phyloP scores from a whole-genome alignment of 2,329 filamentous ascomycete genomes.

The Nothopassalora personata region DNA sequence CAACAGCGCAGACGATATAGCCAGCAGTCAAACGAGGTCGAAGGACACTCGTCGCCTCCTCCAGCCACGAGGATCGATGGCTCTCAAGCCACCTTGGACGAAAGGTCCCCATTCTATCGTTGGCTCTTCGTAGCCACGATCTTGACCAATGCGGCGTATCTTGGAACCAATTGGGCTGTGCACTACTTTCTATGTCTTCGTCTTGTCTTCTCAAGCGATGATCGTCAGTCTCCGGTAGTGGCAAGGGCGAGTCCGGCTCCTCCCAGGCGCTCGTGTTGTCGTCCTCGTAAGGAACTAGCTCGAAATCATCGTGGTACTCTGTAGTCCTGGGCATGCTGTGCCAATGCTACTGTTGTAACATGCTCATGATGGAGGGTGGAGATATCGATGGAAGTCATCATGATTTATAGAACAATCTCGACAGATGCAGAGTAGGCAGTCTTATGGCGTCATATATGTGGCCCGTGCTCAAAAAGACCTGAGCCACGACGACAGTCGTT shows the following conservation, averaged over 20 bases:
- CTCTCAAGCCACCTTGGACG: slow-evolving; percentile 14
- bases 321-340: slow-evolving; percentile 5
- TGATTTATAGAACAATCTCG: background rate
- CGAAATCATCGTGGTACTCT: slow-evolving; percentile 14
- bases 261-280: slow-evolving; percentile 6
- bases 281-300: slow-evolving; percentile 14
- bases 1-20: slow-evolving; percentile 8
- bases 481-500: no score
- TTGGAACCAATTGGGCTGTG: slow-evolving; percentile 12
- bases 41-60: slow-evolving; percentile 3
- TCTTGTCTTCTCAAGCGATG: background rate
- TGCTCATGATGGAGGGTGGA: background rate
- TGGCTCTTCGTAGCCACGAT: slow-evolving; percentile 9
- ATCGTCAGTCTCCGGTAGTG: slow-evolving; percentile 1
- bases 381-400: background rate
- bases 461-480: no score
- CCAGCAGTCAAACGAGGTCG: slow-evolving; percentile 11
- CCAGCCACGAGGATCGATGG: slow-evolving; percentile 1
- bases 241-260: slow-evolving; percentile 15
- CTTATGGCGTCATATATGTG: no score
- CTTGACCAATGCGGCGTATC: slow-evolving; percentile 9
- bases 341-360: background rate
- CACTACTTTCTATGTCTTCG: background rate
- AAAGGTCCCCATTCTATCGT: slow-evolving; percentile 11
- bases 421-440: background rate